Base-by-base conservation (phyloP, 176 grass and related monocot species). In the Zoysia japonica region DNA sequence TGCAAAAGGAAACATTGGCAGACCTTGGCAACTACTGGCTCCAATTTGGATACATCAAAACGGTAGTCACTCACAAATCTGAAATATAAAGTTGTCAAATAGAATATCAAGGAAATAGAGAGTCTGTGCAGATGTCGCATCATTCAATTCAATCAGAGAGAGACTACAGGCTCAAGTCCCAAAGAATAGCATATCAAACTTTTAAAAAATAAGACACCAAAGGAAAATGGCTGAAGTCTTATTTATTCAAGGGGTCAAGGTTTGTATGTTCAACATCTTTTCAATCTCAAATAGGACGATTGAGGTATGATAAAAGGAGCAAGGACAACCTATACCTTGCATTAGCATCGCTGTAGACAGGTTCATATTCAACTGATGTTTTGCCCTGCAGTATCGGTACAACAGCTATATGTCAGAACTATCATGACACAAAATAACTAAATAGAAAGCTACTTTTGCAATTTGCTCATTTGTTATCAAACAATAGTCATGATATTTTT, bases 1-100 rank as follows among this genome's bases (percentile, higher is more conserved):
- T 7, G 5, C 52, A 59, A 85, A 70, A 71, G 37, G 78, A 4
- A 61, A 75, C 36, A 76, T 66, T 46, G 13, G 72, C 77, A 61
- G 14, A 98, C 95, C 92, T 98, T 98, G 47, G 96, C 96, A 81
- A 98, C 92, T 78, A 98, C 81, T 6, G 96, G 96, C 84, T 98
- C 92, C 67, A 98, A 68, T 87, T 94, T 98, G 47, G 92, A 94
- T 43, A 94, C 96, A 83, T 98, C 88, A 82, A 98, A 89, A 61
- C 53, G 87, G 61, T 94, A 98, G 53, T 98, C 95, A 67, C 78
- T 86, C 54, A 92, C 79, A 92, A 89, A 98, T 83, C 95, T 98
- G 83, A 16, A 65, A 85, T 11, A 57, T 47, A 47, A 63, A 44
- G 54, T 40, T 9, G 52, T 74, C 51, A 76, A 86, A 74, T 80